Evolutionary conservation across 208 protist species (phyloP).

Genomic region (Naegleria gruberi): DNA sequence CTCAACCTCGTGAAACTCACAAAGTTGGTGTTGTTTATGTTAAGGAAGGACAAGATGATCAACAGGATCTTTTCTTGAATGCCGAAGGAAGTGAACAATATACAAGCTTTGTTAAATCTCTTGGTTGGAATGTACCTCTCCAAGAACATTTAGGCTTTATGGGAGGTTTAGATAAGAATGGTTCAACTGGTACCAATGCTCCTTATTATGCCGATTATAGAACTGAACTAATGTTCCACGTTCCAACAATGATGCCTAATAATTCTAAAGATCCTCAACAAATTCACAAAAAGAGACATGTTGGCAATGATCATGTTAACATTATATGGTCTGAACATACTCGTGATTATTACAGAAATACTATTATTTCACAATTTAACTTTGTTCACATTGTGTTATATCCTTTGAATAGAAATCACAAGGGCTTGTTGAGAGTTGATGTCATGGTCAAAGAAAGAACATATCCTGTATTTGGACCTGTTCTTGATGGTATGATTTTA

Average conservation of each 20-base stretch:
- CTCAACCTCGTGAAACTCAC: constrained; percentile 8
- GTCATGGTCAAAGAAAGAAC: constrained; percentile 39
- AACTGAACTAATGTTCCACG: constrained; percentile 34
- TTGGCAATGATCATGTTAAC: constrained; percentile 72
- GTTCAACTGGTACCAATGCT: not conserved
- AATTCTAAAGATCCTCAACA: constrained; percentile 21
- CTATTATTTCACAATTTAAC: constrained; percentile 67
- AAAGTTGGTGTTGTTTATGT: constrained; percentile 37
- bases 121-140: constrained; percentile 28
- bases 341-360: constrained; percentile 50
- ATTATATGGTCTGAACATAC: constrained; percentile 64
- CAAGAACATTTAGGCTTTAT: constrained; percentile 17
- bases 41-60: constrained; percentile 19
- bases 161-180: constrained; percentile 21
- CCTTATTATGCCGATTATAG: constrained; percentile 33
- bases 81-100: not conserved
- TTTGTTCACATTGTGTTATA: constrained; percentile 67
- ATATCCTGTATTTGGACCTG: constrained; percentile 39
- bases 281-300: constrained; percentile 51
- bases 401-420: constrained; percentile 38
- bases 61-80: constrained; percentile 23
- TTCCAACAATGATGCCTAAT: constrained; percentile 29
- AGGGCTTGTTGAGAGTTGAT: constrained; percentile 46
- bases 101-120: not conserved
- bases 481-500: constrained; percentile 54